These are phyloP conservation scores for Podila epicladia DNA, from an alignment of 192 early-diverging fungal species.

Conservation along the genomic window DNA sequence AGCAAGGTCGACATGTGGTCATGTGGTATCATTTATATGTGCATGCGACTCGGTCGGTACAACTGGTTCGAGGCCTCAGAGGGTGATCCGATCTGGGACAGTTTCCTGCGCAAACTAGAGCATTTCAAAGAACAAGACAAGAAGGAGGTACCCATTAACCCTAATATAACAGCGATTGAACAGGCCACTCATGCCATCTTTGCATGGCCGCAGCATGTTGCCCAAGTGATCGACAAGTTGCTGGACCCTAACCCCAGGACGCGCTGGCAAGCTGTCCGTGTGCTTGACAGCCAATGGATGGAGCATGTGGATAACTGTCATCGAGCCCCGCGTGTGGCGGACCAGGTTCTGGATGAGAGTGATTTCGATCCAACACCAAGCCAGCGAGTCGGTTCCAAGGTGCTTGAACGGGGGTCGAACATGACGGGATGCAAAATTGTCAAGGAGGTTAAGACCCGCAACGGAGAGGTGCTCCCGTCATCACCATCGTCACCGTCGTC, in stretches of 20 bases:
- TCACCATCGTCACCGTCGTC: background rate
- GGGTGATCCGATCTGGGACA: conserved; percentile 37
- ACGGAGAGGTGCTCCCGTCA: background rate
- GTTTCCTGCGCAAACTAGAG: conserved; percentile 14
- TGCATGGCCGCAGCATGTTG: conserved; percentile 28
- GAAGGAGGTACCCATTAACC: background rate
- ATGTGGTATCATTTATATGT: conserved; percentile 57
- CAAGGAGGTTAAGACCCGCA: conserved; percentile 13
- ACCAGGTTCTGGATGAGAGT: conserved; percentile 27
- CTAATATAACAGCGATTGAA: conserved; percentile 22
- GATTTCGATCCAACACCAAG: conserved; percentile 24
- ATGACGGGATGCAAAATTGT: conserved; percentile 14
- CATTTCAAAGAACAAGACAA: background rate
- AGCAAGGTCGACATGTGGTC: conserved; percentile 57
- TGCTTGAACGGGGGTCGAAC: conserved; percentile 2
- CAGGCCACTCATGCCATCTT: conserved; percentile 2
- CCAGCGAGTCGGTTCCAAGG: conserved; percentile 43
- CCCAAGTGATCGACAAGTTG: conserved; percentile 39
- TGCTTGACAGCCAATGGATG: conserved; percentile 54
- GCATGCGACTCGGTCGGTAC: conserved; percentile 51
- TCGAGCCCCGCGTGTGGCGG: conserved; percentile 17
- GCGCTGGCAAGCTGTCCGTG: conserved; percentile 56
- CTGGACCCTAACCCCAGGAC: conserved; percentile 51
- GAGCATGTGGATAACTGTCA: conserved; percentile 53
- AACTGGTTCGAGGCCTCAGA: conserved; percentile 38